Evolutionary conservation across 441 rosid genomes (phyloP), one percentile per base, ranked within the genome.

Genomic region (Brassica hybrid): DNA sequence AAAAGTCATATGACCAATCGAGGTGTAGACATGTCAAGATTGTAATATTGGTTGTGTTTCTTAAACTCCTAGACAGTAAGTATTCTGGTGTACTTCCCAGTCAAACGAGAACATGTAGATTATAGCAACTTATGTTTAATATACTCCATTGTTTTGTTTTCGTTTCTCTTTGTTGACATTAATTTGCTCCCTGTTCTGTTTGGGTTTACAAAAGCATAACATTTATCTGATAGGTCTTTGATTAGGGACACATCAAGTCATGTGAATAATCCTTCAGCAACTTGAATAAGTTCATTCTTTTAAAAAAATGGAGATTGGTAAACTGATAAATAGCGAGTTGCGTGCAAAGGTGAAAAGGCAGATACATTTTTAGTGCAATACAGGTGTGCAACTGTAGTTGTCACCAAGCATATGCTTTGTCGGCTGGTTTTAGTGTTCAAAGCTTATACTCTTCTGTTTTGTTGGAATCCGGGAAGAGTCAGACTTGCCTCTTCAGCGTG

Each of bases 321-420:
- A 63, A 36, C 17, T 12, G 52, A 63, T 73, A 58, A 65, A 65
- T 14, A 77, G 54, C 50, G 66, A 74, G 79, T 79, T 79, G 82
- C 82, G 82, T 79, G 82, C 67, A 74, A 64, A 74, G 56, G 3
- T 74, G 71, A 45, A 79, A 79, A 68, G 66, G 75, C 19, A 43
- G 43, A 69, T 27, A 64, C 63, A 3, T 61, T 30, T 62, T 7
- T 9, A 79, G 82, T 73, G 82, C 67, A 63, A 3, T 9, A 36
- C 43, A 36, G 43, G 10, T 36, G 11, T 36, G 11, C 11, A 36
- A 36, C 43, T 36, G 43, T 36, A 36, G 43, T 36, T 36, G 58
- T 79, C 82, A 74, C 48, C 38, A 69, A 79, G 82, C 75, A 79
- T 74, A 74, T 79, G 79, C 82, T 71, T 79, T 79, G 79, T 74